These are phyloP conservation scores for Hypoxylon sp. DNA, from an alignment of 2,329 filamentous ascomycete species.

Conservation along the genomic window DNA sequence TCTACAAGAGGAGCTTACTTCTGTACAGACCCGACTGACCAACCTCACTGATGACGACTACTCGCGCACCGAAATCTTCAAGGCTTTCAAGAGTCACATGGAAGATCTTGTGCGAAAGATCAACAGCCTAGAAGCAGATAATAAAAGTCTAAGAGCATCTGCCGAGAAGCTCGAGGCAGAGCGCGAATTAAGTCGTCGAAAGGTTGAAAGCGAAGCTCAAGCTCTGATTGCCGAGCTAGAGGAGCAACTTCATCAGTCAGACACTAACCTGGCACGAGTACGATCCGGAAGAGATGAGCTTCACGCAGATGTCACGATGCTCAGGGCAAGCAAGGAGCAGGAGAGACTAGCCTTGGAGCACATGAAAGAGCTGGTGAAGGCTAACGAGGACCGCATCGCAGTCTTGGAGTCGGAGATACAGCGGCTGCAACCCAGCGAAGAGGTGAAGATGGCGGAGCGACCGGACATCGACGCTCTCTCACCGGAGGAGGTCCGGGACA, in stretches of 20 bases:
- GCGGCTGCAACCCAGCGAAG: slow-evolving; percentile 65
- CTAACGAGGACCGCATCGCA: slow-evolving; percentile 80
- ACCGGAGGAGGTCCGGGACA: slow-evolving; percentile 74
- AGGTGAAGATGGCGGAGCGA: slow-evolving; percentile 54
- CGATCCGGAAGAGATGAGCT: slow-evolving; percentile 86
- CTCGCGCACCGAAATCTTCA: slow-evolving; percentile 90
- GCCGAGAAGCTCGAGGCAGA: slow-evolving; percentile 86
- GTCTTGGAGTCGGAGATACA: slow-evolving; percentile 85
- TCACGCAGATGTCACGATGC: slow-evolving; percentile 78
- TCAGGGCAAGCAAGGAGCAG: slow-evolving; percentile 81
- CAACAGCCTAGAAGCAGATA: slow-evolving; percentile 89
- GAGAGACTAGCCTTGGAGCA: slow-evolving; percentile 74
- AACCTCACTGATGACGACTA: slow-evolving; percentile 91
- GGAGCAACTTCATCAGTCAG: slow-evolving; percentile 78
- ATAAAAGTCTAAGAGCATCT: slow-evolving; percentile 84
- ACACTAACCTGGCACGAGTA: slow-evolving; percentile 86
- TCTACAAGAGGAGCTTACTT: slow-evolving; percentile 80
- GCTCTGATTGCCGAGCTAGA: slow-evolving; percentile 78
- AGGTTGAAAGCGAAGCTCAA: slow-evolving; percentile 83
- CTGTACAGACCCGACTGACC: slow-evolving; percentile 71
- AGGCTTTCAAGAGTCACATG: slow-evolving; percentile 85
- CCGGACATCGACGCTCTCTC: slow-evolving; percentile 66
- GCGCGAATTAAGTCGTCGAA: slow-evolving; percentile 79
- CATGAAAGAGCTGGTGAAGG: slow-evolving; percentile 79
- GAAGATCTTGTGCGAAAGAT: slow-evolving; percentile 92